Evolutionary conservation across 2,329 filamentous ascomycete genomes (phyloP).

Genomic region (Neurospora sp.): DNA sequence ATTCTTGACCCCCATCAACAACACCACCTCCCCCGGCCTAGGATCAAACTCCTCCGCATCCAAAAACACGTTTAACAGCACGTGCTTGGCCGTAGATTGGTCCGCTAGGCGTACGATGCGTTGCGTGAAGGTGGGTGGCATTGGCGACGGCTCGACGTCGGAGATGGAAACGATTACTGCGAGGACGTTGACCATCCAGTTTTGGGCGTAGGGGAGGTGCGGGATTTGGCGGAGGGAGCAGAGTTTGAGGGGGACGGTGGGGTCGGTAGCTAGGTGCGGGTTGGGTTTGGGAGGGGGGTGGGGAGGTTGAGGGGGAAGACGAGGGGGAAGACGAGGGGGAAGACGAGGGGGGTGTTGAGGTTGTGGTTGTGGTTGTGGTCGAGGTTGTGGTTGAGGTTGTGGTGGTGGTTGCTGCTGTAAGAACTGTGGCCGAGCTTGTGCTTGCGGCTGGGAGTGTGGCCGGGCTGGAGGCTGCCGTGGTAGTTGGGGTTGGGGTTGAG

Average conservation of each 20-base stretch:
- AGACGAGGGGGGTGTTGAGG: not conserved
- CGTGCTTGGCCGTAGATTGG: conserved; percentile 40
- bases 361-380: not conserved
- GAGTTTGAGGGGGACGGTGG: conserved; percentile 37
- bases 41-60: conserved; percentile 41
- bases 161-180: conserved; percentile 39
- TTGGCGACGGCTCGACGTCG: conserved; percentile 35
- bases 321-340: not conserved
- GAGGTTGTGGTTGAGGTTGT: not conserved
- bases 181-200: conserved; percentile 48
- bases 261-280: conserved; percentile 32
- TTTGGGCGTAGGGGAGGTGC: conserved; percentile 44
- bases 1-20: conserved; percentile 48
- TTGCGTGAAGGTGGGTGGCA: conserved; percentile 38
- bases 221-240: conserved; percentile 41
- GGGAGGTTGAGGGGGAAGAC: not conserved
- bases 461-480: not conserved
- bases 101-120: conserved; percentile 42
- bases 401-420: conserved; percentile 2
- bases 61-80: conserved; percentile 45
- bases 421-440: not conserved
- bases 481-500: not conserved
- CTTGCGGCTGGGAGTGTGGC: not conserved
- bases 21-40: conserved; percentile 35
- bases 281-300: conserved; percentile 16